These are phyloP conservation scores for Austroboletus rostrupii DNA, from an alignment of 1,284 basidiomycete species.

Conservation along the genomic window DNA sequence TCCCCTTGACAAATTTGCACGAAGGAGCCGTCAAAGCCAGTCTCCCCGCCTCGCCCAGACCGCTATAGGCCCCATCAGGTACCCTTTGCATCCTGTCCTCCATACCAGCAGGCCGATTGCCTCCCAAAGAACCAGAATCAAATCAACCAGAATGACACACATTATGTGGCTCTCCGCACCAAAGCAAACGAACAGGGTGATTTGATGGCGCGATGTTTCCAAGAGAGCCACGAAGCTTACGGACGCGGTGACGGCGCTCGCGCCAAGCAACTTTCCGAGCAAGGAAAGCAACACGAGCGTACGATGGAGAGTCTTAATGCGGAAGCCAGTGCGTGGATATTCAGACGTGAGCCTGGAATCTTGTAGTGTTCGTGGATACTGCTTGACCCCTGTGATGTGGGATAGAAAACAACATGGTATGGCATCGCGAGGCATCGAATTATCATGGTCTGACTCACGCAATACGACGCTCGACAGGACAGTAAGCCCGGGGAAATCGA, in stretches of 20 bases:
- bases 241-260: constrained; percentile 65
- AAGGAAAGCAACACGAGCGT: constrained; percentile 80
- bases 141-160: constrained; percentile 64
- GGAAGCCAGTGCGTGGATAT: constrained; percentile 90
- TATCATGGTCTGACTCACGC: not conserved
- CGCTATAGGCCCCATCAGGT: constrained; percentile 15
- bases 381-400: not conserved
- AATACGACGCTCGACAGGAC: constrained; percentile 40
- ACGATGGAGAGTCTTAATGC: constrained; percentile 82
- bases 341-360: constrained; percentile 52
- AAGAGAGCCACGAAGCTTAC: constrained; percentile 68
- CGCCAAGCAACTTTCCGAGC: constrained; percentile 80
- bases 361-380: not conserved
- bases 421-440: not conserved
- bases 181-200: constrained; percentile 73
- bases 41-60: constrained; percentile 9
- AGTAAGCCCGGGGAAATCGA: constrained; percentile 76
- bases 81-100: not conserved
- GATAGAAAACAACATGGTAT: constrained; percentile 79
- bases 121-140: constrained; percentile 53
- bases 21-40: constrained; percentile 18
- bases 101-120: not conserved
- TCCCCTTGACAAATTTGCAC: not conserved
- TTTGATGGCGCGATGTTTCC: constrained; percentile 67
- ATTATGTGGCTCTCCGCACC: constrained; percentile 68